Evolutionary conservation across 2,329 filamentous ascomycete species (phyloP).

Genomic region (Lecanicillium sp.): DNA sequence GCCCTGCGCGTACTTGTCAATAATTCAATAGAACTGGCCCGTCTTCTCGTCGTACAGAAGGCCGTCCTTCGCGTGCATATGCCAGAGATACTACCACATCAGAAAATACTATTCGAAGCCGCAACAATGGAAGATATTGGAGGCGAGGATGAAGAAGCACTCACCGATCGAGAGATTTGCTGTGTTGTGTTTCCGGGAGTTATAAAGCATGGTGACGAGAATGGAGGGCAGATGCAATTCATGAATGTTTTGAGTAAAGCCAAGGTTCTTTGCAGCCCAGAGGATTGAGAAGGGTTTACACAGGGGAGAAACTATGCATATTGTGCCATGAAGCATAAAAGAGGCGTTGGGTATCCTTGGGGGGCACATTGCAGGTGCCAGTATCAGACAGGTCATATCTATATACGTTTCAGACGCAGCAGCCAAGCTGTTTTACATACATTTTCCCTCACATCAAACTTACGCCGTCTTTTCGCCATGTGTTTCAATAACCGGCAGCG

Average conservation of each 20-base stretch:
- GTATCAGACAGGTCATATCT: too few species aligned
- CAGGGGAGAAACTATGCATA: too few species aligned
- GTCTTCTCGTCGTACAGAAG: conserved; percentile 49
- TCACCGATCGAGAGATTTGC: conserved; percentile 43
- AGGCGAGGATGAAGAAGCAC: conserved; percentile 49
- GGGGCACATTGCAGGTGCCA: too few species aligned
- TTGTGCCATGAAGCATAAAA: too few species aligned
- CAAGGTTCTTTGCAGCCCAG: conserved; percentile 51
- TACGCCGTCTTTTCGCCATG: too few species aligned
- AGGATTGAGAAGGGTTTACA: too few species aligned
- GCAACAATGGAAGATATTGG: conserved; percentile 59
- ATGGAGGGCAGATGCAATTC: conserved; percentile 50
- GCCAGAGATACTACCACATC: conserved; percentile 44
- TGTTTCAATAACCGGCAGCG: not conserved
- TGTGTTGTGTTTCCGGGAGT: conserved; percentile 59
- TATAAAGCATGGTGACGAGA: conserved; percentile 57
- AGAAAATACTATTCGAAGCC: conserved; percentile 46
- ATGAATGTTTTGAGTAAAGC: conserved; percentile 58
- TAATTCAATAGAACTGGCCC: conserved; percentile 47
- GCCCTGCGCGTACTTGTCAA: conserved; percentile 44
- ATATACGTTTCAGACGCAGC: too few species aligned
- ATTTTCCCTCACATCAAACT: too few species aligned
- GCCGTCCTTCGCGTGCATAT: conserved; percentile 48
- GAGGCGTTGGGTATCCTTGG: too few species aligned
- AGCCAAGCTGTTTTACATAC: too few species aligned